These are phyloP conservation scores for Euryodendron excelsum DNA, from an alignment of 148 eudicot species.

Conservation along the genomic window DNA sequence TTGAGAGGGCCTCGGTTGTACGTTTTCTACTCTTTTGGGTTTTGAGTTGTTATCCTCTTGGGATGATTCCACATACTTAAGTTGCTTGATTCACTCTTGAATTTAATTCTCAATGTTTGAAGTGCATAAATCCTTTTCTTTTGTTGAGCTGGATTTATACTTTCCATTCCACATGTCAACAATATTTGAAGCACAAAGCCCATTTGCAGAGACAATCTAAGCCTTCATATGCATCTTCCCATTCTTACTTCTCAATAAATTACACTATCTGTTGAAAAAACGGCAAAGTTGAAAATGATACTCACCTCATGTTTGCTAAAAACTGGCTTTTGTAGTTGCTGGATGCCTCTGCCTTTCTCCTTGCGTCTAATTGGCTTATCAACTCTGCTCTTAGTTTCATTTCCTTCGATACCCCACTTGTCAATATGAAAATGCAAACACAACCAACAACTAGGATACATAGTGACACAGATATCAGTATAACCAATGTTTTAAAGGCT, in stretches of 20 bases:
- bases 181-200: too few species aligned
- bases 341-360: constrained; percentile 95
- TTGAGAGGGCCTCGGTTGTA: too few species aligned
- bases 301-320: constrained; percentile 94
- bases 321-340: constrained; percentile 98
- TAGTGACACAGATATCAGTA: constrained; percentile 77
- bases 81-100: too few species aligned
- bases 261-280: background rate
- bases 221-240: background rate
- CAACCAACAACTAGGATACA: constrained; percentile 86
- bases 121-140: too few species aligned
- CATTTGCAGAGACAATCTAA: too few species aligned
- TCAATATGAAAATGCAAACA: constrained; percentile 78
- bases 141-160: too few species aligned
- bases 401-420: constrained; percentile 97
- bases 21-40: too few species aligned
- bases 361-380: constrained; percentile 87
- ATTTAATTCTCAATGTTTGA: too few species aligned
- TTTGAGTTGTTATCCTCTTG: too few species aligned
- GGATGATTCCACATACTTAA: too few species aligned
- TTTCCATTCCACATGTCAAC: too few species aligned
- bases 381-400: constrained; percentile 94
- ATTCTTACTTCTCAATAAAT: background rate
- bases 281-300: background rate
- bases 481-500: constrained; percentile 71